These are phyloP conservation scores for Suillus hirtellus DNA, from an alignment of 768 basidiomycete species.

Conservation along the genomic window DNA sequence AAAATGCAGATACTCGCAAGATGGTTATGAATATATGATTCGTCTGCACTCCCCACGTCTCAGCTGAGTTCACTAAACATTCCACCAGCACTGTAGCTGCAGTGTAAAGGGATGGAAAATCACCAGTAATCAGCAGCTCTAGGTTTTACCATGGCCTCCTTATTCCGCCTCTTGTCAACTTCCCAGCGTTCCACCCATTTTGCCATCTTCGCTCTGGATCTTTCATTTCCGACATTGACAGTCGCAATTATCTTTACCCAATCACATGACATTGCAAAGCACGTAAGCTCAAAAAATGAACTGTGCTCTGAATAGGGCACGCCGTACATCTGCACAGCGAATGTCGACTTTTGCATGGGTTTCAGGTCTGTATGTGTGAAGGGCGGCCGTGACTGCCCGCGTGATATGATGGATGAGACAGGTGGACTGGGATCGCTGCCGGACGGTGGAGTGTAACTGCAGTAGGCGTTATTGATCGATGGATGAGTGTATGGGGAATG, in stretches of 20 bases:
- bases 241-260: constrained; percentile 94
- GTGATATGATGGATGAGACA: constrained; percentile 67
- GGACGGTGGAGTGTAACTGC: constrained; percentile 65
- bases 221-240: constrained; percentile 80
- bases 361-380: constrained; percentile 74
- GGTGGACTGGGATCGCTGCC: constrained; percentile 64
- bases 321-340: constrained; percentile 71
- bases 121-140: constrained; percentile 51
- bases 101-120: not conserved
- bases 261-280: constrained; percentile 86
- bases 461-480: not conserved
- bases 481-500: not conserved
- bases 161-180: constrained; percentile 65
- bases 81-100: not conserved
- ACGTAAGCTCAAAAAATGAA: constrained; percentile 93
- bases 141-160: constrained; percentile 36
- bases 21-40: constrained; percentile 17
- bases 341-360: constrained; percentile 69
- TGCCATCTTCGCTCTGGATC: constrained; percentile 79
- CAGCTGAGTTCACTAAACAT: not conserved
- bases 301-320: constrained; percentile 96
- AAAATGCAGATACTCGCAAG: constrained; percentile 25
- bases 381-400: constrained; percentile 57
- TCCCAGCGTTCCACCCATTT: constrained; percentile 92
- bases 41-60: not conserved